phyloP scores from a whole-genome alignment of 2,329 filamentous ascomycete genomes.

The Neofusicoccum cordaticola region DNA sequence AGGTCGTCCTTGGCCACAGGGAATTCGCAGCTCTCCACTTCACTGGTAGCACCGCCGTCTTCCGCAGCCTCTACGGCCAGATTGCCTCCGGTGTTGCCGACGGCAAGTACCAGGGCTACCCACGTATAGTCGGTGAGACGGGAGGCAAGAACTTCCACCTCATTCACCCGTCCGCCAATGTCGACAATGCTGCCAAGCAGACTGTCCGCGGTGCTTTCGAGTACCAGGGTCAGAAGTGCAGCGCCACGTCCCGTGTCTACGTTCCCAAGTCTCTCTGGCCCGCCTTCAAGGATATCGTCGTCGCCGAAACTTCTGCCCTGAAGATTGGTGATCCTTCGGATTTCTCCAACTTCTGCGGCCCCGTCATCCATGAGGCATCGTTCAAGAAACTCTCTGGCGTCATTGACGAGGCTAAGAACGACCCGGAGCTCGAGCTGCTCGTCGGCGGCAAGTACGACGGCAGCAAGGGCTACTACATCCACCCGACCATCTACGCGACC shows the following conservation, averaged over 20 bases:
- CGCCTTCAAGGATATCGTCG: conserved; percentile 65
- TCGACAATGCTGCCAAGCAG: conserved; percentile 75
- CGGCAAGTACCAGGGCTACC: conserved; percentile 80
- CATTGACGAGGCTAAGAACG: conserved; percentile 77
- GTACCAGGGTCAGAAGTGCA: conserved; percentile 90
- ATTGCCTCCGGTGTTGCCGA: conserved; percentile 79
- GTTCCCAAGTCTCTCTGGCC: conserved; percentile 73
- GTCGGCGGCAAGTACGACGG: conserved; percentile 75
- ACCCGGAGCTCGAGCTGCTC: conserved; percentile 69
- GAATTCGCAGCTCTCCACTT: conserved; percentile 92
- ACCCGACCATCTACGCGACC: conserved; percentile 78
- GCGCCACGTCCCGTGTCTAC: conserved; percentile 77
- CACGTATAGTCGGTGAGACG: conserved; percentile 85
- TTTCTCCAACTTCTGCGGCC: conserved; percentile 78
- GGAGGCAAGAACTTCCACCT: conserved; percentile 94
- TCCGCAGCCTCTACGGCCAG: conserved; percentile 82
- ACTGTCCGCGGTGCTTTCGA: conserved; percentile 86
- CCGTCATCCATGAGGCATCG: conserved; percentile 77
- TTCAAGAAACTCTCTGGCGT: conserved; percentile 77
- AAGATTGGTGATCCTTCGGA: conserved; percentile 68
- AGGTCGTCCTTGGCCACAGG: conserved; percentile 69
- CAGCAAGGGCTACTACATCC: conserved; percentile 76
- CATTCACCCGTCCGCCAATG: conserved; percentile 72
- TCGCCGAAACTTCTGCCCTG: conserved; percentile 66
- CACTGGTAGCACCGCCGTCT: conserved; percentile 88